Base-by-base conservation (phyloP, 1,284 basidiomycete genomes). In the Laetiporus sulphureus region DNA sequence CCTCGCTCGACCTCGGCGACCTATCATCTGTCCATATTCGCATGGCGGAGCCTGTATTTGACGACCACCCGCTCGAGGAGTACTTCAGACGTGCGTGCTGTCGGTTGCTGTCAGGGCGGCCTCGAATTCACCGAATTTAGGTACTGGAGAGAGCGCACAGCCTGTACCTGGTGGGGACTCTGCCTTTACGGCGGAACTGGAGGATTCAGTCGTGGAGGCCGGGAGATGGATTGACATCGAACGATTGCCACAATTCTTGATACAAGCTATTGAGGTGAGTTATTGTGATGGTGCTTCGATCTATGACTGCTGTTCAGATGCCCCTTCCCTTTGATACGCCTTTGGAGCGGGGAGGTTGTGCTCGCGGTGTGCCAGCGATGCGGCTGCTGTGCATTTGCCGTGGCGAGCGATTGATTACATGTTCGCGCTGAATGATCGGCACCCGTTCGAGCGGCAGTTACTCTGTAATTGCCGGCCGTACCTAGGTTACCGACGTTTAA, bases 21-120 rank as follows among this genome's bases (percentile, higher is more conserved):
- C n/a, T n/a, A n/a, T n/a, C n/a, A n/a, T n/a, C 49, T 27, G 25
- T 13, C 7, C 25, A 8, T 13, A 27, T 13, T 27, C 22, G 23
- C 37, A 89, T 89, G 85, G 85, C 85, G 24, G 80, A 88, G 66
- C 72, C 85, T 47, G 60, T 87, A 49, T 87, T 83, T 62, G 76
- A 85, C 51, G 75, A 84, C 44, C 84, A 87, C 54, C 85, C 85
- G 32, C 71, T 89, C 32, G 76, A 80, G 55, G 72, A 77, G 50
- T 89, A 89, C 59, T 66, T 89, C 39, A 67, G 71, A 69, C 77
- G 85, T 83, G 45, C 37, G 75, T 63, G 36, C 23, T 23, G 40
- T 32, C 11, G 12, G n/a, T 5, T 18, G 12, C 23, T 23, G n/a
- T 19, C 7, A n/a, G n/a, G 15, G 11, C 27, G 8, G 25, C 16